Evolutionary conservation across 176 grass and related monocot species (phyloP).

Genomic region (Areca catechu): DNA sequence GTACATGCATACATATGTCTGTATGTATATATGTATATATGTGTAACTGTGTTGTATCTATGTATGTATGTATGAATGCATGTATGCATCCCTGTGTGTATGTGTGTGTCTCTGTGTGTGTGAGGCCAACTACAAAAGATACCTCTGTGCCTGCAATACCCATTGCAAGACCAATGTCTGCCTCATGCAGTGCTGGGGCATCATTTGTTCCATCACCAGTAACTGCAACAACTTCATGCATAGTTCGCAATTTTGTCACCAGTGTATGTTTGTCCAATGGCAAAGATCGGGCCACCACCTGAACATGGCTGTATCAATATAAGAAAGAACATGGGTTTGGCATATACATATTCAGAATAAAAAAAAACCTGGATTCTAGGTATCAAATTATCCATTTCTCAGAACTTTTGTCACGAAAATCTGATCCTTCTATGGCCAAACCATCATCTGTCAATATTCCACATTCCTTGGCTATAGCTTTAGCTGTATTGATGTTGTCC

Average conservation of each 20-base stretch:
- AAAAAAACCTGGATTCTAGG: conserved; percentile 67
- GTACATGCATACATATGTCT: too few relatives aligned
- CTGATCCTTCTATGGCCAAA: conserved; percentile 74
- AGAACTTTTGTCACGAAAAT: conserved; percentile 55
- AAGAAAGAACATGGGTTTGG: too few relatives aligned
- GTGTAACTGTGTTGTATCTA: too few relatives aligned
- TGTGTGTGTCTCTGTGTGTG: too few relatives aligned
- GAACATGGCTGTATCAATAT: conserved; percentile 7
- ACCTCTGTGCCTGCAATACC: conserved; percentile 98
- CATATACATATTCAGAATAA: conserved; percentile 1
- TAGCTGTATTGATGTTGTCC: conserved; percentile 95
- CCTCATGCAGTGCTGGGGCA: conserved; percentile 87
- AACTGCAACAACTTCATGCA: conserved; percentile 84
- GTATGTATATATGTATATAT: too few relatives aligned
- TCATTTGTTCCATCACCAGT: conserved; percentile 98
- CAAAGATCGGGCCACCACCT: conserved; percentile 97
- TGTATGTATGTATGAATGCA: too few relatives aligned
- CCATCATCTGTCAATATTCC: conserved; percentile 78
- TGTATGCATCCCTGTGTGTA: too few relatives aligned
- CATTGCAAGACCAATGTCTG: conserved; percentile 98
- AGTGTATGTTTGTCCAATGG: conserved; percentile 91
- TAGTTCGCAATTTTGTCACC: conserved; percentile 70
- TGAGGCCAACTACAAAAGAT: conserved; percentile 1
- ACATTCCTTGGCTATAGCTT: conserved; percentile 94
- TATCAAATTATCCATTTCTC: conserved; percentile 68